Percentiles rank a stretch among this genome's conserved stretches.
These are phyloP conservation scores for Yarrowia osloensis DNA, from an alignment of 805 yeast species.

Conservation along the genomic window DNA sequence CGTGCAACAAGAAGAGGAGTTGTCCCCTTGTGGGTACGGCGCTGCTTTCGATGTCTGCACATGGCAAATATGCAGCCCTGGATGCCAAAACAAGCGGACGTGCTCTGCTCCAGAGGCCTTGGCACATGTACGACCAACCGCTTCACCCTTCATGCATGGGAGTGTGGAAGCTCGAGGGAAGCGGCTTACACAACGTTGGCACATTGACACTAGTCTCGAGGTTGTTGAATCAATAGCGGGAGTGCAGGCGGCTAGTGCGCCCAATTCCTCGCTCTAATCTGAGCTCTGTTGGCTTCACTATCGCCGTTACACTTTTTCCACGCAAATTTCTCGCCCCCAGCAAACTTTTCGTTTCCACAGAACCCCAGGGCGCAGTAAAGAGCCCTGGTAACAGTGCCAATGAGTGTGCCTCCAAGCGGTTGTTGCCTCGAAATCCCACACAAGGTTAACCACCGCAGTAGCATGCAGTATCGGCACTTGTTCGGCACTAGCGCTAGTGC, in stretches of 20 bases:
- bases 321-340: too few relatives aligned
- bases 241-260: not conserved
- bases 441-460: conserved; percentile 22
- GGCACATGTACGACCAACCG: not conserved
- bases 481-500: not conserved
- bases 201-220: not conserved
- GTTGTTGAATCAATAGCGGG: not conserved
- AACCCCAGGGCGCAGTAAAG: too few relatives aligned
- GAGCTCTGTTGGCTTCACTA: not conserved
- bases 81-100: not conserved
- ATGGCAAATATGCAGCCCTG: not conserved
- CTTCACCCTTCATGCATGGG: not conserved
- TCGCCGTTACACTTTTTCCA: not conserved
- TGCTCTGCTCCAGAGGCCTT: not conserved
- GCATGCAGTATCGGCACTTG: not conserved
- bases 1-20: too few relatives aligned
- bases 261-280: not conserved
- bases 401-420: not conserved
- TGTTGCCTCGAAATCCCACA: not conserved
- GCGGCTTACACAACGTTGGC: conserved; percentile 1
- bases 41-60: not conserved
- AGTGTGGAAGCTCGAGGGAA: not conserved
- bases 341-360: not conserved
- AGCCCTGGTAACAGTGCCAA: too few relatives aligned
- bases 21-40: not conserved